Base-by-base conservation (phyloP, 768 basidiomycete species). In the Krasilnikovozyma curviuscula region DNA sequence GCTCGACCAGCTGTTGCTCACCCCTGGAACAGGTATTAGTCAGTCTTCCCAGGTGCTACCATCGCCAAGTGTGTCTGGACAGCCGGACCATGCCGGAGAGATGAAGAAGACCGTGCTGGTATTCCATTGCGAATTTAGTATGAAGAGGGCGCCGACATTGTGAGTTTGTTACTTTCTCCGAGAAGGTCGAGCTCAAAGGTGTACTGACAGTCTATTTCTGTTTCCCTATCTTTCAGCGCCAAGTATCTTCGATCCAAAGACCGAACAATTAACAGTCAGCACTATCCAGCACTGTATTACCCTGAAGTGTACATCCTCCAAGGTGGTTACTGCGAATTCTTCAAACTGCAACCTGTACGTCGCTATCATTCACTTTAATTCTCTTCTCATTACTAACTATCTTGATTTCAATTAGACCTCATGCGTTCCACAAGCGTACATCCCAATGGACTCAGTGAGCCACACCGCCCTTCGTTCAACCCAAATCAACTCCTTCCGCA, bases 91-190 rank as follows among this genome's bases (percentile, higher is more conserved):
- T 0, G 55, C 56, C 4, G 67, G 68, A 13, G 73, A 71, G 64
- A 53, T 38, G 2, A 56, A 56, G n/a, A 89, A 89, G 68, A 86
- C 81, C 1, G 68, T 97, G 28, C 66, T 97, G 34, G 73, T 98
- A 39, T 97, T 98, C 71, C 93, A 98, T 61, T 98, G 93, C 69
- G 93, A 98, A 66, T 95, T 95, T 61, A 88, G 83, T 55, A 79
- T 75, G 16, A 93, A 93, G 66, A 73, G 93, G 35, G 93, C 88
- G 1, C 93, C 93, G 1, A 91, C 91, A 8, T 85, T 91, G 89
- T 89, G 63, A 67, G 77, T 72, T 27, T n/a, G n/a, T 4, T 5
- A 23, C n/a, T n/a, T n/a, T n/a, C n/a, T n/a, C n/a, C n/a, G n/a
- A n/a, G n/a, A n/a, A n/a, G n/a, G n/a, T n/a, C n/a, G n/a, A n/a